Base-by-base conservation (phyloP, 163 green algal genomes). In the Smithsoniella earleae region DNA sequence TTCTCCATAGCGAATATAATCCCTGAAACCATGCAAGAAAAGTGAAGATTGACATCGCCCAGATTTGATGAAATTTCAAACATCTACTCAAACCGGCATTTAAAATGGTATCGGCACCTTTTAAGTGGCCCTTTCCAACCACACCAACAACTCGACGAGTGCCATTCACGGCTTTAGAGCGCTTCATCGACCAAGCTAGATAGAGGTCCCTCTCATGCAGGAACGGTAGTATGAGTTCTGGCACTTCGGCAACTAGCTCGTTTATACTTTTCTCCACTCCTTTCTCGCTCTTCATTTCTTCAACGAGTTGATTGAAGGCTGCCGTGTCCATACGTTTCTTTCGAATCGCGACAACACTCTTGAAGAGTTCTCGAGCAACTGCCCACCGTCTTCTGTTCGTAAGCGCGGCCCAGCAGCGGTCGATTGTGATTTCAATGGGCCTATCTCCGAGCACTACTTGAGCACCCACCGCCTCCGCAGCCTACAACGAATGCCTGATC, bases 351-450 rank as follows among this genome's bases (percentile, higher is more conserved):
- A 20, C 10, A 8, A 28, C 27, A 65, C 25, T 27, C 13, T n/a
- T 10, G 27, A 81, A 33, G 58, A 88, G 66, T 34, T 83, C 76
- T 5, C 31, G 13, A 13, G 76, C 78, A 64, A 89, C 78, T 55
- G 49, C 25, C 45, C 54, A 5, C 36, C 81, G 73, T 36, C 62
- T 36, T 0, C 2, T 5, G 73, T 66, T 79, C n/a, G 36, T 46
- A 73, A 91, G 66, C n/a, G 83, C 84, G 0, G 73, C 79, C 89
- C 87, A 94, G 0, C 83, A 85, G 0, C 89, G 77, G 74, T 84
- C 45, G 65, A 96, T 78, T 3, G 89, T 95, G 40, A 96, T 90
- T 77, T 96, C 89, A 33, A 95, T 90, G 0, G 89, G 89, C 38
- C 89, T 73, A 78, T 96, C 89, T 0, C 89, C 87, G 77, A 86